Base-by-base conservation (phyloP, 2,329 filamentous ascomycete genomes). In the Alternaria triticimaculans region DNA sequence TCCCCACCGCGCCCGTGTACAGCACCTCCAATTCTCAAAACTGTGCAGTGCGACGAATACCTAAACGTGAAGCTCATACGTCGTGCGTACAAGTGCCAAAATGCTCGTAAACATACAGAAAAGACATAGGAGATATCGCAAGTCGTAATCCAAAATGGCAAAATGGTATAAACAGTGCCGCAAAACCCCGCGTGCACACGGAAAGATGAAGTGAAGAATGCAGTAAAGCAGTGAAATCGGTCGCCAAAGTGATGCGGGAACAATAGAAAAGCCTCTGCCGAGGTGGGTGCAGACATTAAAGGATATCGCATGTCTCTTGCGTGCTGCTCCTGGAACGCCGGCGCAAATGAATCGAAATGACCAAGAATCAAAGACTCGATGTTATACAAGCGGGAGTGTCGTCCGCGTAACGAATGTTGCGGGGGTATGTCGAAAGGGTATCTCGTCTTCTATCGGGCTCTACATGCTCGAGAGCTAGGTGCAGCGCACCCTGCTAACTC, bases 201-300 rank as follows among this genome's bases (percentile, higher is more conserved):
- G 65, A 62, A 72, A 71, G 63, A 54, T 53, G 58, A 67, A 74
- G 50, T 60, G 59, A 67, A 59, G 70, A 41, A 75, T 67, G 68
- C 64, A 69, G 56, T 50, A 30, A 65, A 62, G 60, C 68, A 50
- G 63, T 65, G 59, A 49, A 57, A 54, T 43, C 23, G 20, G 41
- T 60, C 58, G 70, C 69, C 68, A 57, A 68, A 61, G 72, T 70
- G 69, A 70, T 62, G 65, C 66, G 61, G 65, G 59, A 70, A 66
- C 60, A 64, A 65, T 76, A 72, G 69, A 73, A 74, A 71, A 48
- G 60, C 72, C 70, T 67, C 64, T 54, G 62, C 23, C 62, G 69
- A 63, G 65, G 72, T 62, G 59, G 59, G 66, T 69, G 68, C 74
- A 78, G 72, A 78, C 75, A 78, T 78, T 78, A 78, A 64, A 70